Evolutionary conservation across 2,329 filamentous ascomycete species (phyloP).

Genomic region (Penicillium fuscoglaucum): DNA sequence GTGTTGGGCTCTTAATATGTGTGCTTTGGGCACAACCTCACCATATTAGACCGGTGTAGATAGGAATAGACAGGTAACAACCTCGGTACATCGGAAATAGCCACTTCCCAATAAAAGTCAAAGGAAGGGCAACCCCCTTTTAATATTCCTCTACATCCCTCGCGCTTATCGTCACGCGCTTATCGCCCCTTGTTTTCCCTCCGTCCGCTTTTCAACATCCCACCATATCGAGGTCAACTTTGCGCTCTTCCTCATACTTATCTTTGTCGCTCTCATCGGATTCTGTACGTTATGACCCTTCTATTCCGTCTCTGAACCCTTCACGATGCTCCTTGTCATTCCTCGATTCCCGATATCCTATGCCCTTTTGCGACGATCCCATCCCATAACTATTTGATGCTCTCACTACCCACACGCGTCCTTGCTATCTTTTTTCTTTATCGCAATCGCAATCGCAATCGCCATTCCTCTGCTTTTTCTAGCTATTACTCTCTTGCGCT

Average conservation of each 20-base stretch:
- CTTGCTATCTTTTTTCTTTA: background rate
- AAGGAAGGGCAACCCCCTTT: background rate
- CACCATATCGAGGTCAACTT: constrained; percentile 17
- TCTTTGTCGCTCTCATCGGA: background rate
- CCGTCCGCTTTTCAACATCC: constrained; percentile 29
- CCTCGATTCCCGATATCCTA: background rate
- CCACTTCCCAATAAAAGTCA: background rate
- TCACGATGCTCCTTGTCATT: background rate
- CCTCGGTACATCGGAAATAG: background rate
- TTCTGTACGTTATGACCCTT: background rate
- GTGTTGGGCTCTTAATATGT: constrained; percentile 13
- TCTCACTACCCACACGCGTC: background rate
- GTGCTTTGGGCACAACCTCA: constrained; percentile 16
- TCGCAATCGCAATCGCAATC: background rate
- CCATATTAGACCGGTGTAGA: background rate
- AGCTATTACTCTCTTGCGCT: background rate
- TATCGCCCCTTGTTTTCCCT: constrained; percentile 29
- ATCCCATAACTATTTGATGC: background rate
- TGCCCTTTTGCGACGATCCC: background rate
- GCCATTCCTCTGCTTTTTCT: background rate
- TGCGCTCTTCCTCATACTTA: constrained; percentile 1
- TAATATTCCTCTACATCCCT: constrained; percentile 8
- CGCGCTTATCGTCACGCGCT: constrained; percentile 30
- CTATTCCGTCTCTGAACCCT: background rate
- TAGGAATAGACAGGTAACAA: background rate